Conservation (phyloP, 73 alveolate genomes). For the Paraurostyla sp. region DNA sequence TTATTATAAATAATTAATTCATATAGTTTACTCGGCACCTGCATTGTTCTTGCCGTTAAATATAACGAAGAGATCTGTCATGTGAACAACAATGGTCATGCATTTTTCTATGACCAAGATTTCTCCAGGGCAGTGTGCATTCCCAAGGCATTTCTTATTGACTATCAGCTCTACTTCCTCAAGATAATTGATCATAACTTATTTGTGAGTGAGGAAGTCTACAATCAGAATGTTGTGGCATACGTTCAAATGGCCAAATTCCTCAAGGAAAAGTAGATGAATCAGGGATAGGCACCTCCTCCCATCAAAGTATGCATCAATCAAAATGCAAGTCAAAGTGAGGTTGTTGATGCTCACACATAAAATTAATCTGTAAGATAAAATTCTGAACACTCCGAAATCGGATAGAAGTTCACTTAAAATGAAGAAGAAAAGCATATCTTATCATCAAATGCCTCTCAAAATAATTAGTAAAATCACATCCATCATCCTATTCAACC, state of each 20-base stretch:
- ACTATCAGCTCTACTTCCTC: not conserved
- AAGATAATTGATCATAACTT: constrained; percentile 21
- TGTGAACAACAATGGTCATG: not conserved
- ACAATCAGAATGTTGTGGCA: not conserved
- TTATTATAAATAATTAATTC: constrained; percentile 14
- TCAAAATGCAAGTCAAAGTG: not conserved
- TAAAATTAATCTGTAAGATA: too few relatives aligned
- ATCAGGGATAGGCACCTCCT: not conserved
- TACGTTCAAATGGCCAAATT: not conserved
- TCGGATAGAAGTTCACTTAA: too few relatives aligned
- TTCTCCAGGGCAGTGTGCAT: constrained; percentile 31
- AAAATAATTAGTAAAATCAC: too few relatives aligned
- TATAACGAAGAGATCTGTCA: constrained; percentile 45
- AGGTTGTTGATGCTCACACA: too few relatives aligned
- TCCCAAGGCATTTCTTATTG: not conserved
- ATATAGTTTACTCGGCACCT: constrained; percentile 36
- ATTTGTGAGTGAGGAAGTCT: constrained; percentile 28
- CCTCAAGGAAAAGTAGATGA: not conserved
- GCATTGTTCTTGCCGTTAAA: constrained; percentile 42
- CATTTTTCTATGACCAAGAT: constrained; percentile 29
- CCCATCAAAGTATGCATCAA: not conserved
- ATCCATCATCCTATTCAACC: too few relatives aligned
- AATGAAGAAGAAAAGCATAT: too few relatives aligned
- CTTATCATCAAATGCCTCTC: too few relatives aligned
- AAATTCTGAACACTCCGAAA: too few relatives aligned